Conservation (phyloP, 805 yeast species). For the Tetrapisispora phaffii region DNA sequence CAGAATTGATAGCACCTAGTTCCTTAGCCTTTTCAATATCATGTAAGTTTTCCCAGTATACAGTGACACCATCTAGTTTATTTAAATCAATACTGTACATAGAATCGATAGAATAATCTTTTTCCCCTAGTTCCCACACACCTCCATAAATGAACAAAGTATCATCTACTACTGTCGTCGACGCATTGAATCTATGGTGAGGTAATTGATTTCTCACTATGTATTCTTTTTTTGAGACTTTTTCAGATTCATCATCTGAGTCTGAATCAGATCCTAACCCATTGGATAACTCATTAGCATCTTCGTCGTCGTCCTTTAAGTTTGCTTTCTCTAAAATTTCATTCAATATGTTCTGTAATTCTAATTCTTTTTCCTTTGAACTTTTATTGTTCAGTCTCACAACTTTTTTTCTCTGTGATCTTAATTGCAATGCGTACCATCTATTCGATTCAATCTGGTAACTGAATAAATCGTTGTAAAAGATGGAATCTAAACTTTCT, state of each 20-base stretch:
- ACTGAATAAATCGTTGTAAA: slow-evolving; percentile 70
- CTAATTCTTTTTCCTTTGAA: slow-evolving; percentile 54
- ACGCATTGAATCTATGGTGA: slow-evolving; percentile 80
- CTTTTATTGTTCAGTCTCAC: slow-evolving; percentile 36
- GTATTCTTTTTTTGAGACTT: slow-evolving; percentile 37
- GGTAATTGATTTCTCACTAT: slow-evolving; percentile 59
- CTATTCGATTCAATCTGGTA: slow-evolving; percentile 80
- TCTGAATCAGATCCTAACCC: slow-evolving; percentile 31
- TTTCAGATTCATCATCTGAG: slow-evolving; percentile 20
- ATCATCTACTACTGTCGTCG: slow-evolving; percentile 79
- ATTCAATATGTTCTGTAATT: slow-evolving; percentile 72
- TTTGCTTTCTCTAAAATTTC: slow-evolving; percentile 66
- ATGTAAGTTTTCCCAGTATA: slow-evolving; percentile 79
- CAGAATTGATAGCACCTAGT: slow-evolving; percentile 49
- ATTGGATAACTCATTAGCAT: slow-evolving; percentile 24
- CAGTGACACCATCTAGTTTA: slow-evolving; percentile 76
- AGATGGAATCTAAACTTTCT: slow-evolving; percentile 75
- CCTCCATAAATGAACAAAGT: slow-evolving; percentile 81
- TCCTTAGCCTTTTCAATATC: slow-evolving; percentile 40
- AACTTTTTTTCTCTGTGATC: slow-evolving; percentile 31
- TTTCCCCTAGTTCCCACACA: slow-evolving; percentile 79
- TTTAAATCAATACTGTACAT: slow-evolving; percentile 80
- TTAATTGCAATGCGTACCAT: slow-evolving; percentile 57
- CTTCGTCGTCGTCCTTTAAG: slow-evolving; percentile 46
- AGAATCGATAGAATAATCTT: slow-evolving; percentile 74